phyloP scores from a whole-genome alignment of 306 rosid genomes.

The barrel medic (Medicago truncatula) region DNA sequence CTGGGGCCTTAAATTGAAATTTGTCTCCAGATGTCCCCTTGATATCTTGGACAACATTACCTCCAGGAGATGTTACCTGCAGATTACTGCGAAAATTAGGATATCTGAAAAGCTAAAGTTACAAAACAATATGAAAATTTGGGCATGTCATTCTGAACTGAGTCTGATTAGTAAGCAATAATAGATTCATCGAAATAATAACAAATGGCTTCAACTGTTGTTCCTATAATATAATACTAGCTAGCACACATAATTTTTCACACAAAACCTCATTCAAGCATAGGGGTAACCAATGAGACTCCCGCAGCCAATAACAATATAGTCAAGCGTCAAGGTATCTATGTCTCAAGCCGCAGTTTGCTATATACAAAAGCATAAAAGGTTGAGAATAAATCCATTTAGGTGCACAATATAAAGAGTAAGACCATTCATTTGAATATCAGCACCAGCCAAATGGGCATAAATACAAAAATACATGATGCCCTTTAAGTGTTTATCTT shows the following conservation, averaged over 20 bases:
- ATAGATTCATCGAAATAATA: constrained; percentile 5
- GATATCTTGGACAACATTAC: constrained; percentile 62
- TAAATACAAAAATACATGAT: background rate
- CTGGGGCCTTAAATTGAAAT: constrained; percentile 86
- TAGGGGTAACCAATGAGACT: constrained; percentile 29
- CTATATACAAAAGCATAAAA: constrained; percentile 5
- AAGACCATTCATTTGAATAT: constrained; percentile 24
- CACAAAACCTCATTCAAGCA: background rate
- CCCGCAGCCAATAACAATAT: background rate
- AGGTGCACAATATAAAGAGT: constrained; percentile 26
- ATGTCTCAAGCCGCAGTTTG: constrained; percentile 27
- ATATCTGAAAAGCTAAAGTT: constrained; percentile 30
- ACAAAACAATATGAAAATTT: constrained; percentile 18
- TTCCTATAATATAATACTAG: constrained; percentile 21
- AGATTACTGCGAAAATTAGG: constrained; percentile 41
- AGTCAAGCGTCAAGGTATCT: constrained; percentile 10
- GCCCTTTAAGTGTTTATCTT: background rate
- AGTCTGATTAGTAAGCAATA: constrained; percentile 7
- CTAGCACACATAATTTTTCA: constrained; percentile 7
- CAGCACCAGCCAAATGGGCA: background rate
- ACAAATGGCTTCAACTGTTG: constrained; percentile 7
- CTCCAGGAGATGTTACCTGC: constrained; percentile 88
- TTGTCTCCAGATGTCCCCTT: constrained; percentile 97
- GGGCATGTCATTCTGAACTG: constrained; percentile 12
- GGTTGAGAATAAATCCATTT: background rate